Base-by-base conservation (phyloP, 768 basidiomycete species). In the Psilocybe subaeruginosa region DNA sequence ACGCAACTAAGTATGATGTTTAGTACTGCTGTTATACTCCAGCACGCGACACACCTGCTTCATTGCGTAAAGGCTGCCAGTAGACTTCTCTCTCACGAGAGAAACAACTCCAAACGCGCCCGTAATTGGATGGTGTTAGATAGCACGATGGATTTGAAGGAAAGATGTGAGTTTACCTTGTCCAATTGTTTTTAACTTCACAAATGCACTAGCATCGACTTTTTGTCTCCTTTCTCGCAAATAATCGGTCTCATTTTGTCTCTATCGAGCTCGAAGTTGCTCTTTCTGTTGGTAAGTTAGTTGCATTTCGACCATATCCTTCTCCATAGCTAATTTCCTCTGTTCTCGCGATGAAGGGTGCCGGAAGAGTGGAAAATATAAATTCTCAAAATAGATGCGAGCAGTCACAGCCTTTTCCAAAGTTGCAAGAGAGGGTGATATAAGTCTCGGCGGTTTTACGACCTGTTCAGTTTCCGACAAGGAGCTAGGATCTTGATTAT, bases 71-170 rank as follows among this genome's bases (percentile, higher is more conserved):
- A 98, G 79, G 62, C 87, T 85, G 16, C 93, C 92, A 3, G 88
- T 85, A 27, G 85, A 80, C 68, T 84, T 85, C 76, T 98, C 95
- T 74, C 82, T 87, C 41, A 97, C 97, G 53, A 99, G 85, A 8
- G 90, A 92, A 16, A 99, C 97, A 48, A 98, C 96, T 0, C 96
- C 97, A 76, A 99, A 98, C 8, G 96, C 96, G 67, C 94, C 94
- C 90, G 61, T 57, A 66, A 64, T 68, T 65, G 65, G 69, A 71
- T 67, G 54, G 56, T 54, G 52, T 57, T 47, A 62, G 56, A 71
- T 60, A 63, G 69, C 73, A 46, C 65, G 54, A 53, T 56, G 57
- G n/a, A n/a, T 23, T 65, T 60, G 43, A 54, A 55, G 51, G 73
- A 59, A 63, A 56, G 43, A 68, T 60, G 64, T 70, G 65, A 51